A percentile compares a stretch with the other conserved stretches of the same genome.
These are phyloP conservation scores for Sordariomycetes sp. DNA, from an alignment of 2,329 filamentous ascomycete species.

Conservation along the genomic window DNA sequence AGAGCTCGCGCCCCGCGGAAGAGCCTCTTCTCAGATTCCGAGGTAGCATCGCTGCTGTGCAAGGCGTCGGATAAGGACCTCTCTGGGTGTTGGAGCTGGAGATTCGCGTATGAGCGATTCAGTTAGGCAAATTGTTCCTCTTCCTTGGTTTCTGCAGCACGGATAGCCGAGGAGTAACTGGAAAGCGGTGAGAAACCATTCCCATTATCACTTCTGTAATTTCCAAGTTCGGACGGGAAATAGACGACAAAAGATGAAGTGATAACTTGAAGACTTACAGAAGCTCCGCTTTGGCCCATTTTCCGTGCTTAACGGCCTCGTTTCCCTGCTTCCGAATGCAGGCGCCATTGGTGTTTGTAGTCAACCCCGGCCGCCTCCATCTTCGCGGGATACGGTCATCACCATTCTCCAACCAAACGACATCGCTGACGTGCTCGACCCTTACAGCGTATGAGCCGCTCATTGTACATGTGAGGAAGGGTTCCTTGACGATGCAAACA, in stretches of 20 bases:
- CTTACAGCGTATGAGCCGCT: constrained; percentile 30
- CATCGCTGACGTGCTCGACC: constrained; percentile 41
- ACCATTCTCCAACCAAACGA: constrained; percentile 22
- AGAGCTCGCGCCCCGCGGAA: constrained; percentile 32
- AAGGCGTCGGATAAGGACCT: constrained; percentile 19
- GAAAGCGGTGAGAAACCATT: not conserved
- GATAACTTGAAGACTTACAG: constrained; percentile 16
- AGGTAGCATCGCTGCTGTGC: constrained; percentile 5
- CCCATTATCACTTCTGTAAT: not conserved
- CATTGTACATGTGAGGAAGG: constrained; percentile 32
- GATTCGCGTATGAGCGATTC: constrained; percentile 22
- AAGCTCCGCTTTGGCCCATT: constrained; percentile 18
- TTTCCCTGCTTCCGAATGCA: constrained; percentile 21
- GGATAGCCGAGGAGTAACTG: constrained; percentile 14
- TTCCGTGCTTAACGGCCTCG: constrained; percentile 11
- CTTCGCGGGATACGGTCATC: constrained; percentile 26
- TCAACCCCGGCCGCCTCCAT: constrained; percentile 16
- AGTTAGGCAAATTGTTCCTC: constrained; percentile 21
- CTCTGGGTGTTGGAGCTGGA: constrained; percentile 16
- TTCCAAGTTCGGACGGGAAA: not conserved
- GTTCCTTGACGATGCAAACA: constrained; percentile 39
- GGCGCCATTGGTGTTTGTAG: constrained; percentile 7
- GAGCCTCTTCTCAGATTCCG: constrained; percentile 27
- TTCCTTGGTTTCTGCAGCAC: constrained; percentile 18
- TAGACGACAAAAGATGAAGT: not conserved